Conservation (phyloP, 371 early-diverging fungal species). For the Zychaea mexicana region DNA sequence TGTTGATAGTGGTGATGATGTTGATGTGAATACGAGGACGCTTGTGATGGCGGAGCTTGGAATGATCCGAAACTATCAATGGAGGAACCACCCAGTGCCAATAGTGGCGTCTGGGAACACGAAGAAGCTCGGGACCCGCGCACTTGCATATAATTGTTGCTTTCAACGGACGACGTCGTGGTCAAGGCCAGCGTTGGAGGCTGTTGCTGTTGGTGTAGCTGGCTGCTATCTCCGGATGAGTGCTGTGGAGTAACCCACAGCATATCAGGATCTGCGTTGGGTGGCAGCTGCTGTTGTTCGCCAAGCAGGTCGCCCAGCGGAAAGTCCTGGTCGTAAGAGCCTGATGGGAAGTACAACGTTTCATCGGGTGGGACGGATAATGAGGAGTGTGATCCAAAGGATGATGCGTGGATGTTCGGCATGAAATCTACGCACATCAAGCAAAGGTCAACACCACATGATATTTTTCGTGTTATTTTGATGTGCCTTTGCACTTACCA, state of each 20-base stretch:
- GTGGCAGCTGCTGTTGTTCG: neutral
- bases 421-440: neutral
- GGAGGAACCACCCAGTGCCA: neutral
- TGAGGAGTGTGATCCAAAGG: neutral
- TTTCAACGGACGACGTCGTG: conserved; percentile 3
- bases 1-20: neutral
- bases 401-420: neutral
- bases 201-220: neutral
- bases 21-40: neutral
- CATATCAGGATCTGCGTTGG: neutral
- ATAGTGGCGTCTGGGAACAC: conserved; percentile 3
- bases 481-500: neutral
- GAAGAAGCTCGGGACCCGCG: neutral
- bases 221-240: neutral
- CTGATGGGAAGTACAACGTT: neutral
- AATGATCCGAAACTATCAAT: conserved; percentile 4
- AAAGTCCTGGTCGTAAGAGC: neutral
- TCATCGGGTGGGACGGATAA: neutral
- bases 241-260: neutral
- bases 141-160: neutral
- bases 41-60: neutral
- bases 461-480: neutral
- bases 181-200: conserved; percentile 2
- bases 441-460: neutral
- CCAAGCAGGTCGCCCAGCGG: neutral